Conservation (phyloP, 1,284 basidiomycete species). For the Coniferiporia weirii region DNA sequence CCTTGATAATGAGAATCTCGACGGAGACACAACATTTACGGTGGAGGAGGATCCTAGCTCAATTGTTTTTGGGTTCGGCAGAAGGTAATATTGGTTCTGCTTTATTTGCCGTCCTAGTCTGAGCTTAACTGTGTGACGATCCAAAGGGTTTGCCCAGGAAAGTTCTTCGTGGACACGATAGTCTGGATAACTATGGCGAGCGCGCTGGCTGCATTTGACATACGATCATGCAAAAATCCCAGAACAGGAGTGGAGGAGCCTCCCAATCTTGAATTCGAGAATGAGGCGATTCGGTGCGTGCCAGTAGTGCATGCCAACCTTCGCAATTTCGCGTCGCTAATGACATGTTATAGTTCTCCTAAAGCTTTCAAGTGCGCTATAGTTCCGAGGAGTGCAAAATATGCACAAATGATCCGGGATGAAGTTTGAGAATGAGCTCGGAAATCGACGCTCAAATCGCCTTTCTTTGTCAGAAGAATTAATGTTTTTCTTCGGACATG, state of each 20-base stretch:
- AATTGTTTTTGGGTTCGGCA: conserved; percentile 13
- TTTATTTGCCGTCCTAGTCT: neutral
- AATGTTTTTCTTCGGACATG: neutral
- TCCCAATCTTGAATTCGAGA: neutral
- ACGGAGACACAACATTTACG: neutral
- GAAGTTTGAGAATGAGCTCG: neutral
- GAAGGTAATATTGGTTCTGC: conserved; percentile 5
- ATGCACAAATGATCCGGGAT: neutral
- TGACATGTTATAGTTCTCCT: neutral
- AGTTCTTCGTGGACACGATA: conserved; percentile 16
- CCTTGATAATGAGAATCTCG: neutral
- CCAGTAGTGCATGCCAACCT: neutral
- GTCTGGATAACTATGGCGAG: conserved; percentile 21
- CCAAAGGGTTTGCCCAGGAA: conserved; percentile 20
- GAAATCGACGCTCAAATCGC: neutral
- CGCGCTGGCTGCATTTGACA: conserved; percentile 21
- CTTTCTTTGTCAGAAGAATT: neutral
- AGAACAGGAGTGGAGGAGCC: conserved; percentile 39
- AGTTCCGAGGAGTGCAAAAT: neutral
- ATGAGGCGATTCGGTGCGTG: neutral
- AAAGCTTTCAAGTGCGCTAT: conserved; percentile 11
- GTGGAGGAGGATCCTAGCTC: conserved; percentile 2
- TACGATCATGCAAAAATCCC: conserved; percentile 4
- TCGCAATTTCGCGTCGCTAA: neutral
- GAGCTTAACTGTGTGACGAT: neutral